Evolutionary conservation across 331 rosid genomes (phyloP).

Genomic region (Ulmus americana): DNA sequence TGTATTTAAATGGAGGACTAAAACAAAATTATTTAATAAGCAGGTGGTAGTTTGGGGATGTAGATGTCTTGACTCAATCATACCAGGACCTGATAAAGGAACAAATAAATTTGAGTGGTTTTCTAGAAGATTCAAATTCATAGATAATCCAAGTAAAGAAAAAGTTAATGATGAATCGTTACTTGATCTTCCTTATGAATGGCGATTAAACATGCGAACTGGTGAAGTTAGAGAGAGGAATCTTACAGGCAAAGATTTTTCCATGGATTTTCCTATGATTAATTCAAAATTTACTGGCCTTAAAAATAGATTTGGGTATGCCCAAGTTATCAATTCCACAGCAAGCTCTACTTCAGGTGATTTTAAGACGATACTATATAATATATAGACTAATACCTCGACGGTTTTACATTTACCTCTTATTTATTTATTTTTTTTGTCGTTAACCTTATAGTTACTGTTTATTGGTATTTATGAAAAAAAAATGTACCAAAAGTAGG

Average conservation of each 20-base stretch:
- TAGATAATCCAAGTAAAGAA: not conserved
- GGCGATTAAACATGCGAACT: conserved; percentile 58
- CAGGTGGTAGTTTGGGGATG: conserved; percentile 78
- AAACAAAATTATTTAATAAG: not conserved
- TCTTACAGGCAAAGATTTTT: conserved; percentile 23
- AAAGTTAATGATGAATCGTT: conserved; percentile 11
- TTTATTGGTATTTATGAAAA: no score
- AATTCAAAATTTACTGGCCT: conserved; percentile 40
- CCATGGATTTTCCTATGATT: conserved; percentile 62
- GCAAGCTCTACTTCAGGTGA: conserved; percentile 40
- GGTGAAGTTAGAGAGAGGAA: conserved; percentile 45
- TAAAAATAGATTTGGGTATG: conserved; percentile 46
- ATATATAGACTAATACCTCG: not conserved
- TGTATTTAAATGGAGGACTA: not conserved
- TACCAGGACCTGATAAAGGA: conserved; percentile 45
- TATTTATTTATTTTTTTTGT: no score
- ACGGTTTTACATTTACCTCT: no score
- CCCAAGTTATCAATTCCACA: conserved; percentile 44
- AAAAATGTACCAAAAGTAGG: no score
- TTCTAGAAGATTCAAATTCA: conserved; percentile 22
- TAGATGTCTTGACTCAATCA: conserved; percentile 50
- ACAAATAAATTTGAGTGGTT: conserved; percentile 30
- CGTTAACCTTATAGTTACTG: no score
- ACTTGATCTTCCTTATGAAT: conserved; percentile 36
- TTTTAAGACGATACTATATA: not conserved